Evolutionary conservation across 148 eudicot species (phyloP), one percentile per base, ranked within the genome.

Genomic region (Diospyros lotus): DNA sequence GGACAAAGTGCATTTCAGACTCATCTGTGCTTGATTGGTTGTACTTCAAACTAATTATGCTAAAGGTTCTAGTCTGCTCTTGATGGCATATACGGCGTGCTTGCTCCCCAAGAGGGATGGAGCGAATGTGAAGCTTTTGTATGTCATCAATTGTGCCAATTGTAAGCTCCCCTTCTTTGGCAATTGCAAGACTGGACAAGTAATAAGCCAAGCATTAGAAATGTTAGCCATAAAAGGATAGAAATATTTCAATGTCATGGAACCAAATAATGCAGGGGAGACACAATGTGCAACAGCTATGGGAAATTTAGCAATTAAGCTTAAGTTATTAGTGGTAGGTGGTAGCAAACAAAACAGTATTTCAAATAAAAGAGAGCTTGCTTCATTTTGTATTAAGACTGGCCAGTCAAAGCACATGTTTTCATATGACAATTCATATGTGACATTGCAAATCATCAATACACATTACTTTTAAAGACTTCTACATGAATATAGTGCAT

Each of bases 71-170:
- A 45, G 92, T 89, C 83, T 92, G 97, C 83, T 94, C 98, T 84
- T 94, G 98, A 81, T 94, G 98, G 69, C 96, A 92, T 77, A 94
- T 94, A 73, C 97, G 94, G 5, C 97, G 89, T 77, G 97, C 96
- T 64, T 94, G 96, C 84, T 94, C 98, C 61, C 97, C 97, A 55
- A 92, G 94, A 5, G 98, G 96, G 69, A 92, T 92, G 5, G 97
- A 85, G 40, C 98, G 94, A 64, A 94, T 94, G 80, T 92, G 98
- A 84, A 94, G 98, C 81, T 90, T 94, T 76, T 94, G 96, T 75
- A 92, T 94, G 76, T 94, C 98, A 81, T 94, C 98, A 56, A 94
- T 94, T 48, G 97, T 94, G 60, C 98, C 98, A 77, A 94, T 94
- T 73, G 97, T 90, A 77, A 94, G 90, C 76, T 94, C 98, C 15